Conservation (phyloP, 257 asterid species). For the Leptodermis oblonga region DNA sequence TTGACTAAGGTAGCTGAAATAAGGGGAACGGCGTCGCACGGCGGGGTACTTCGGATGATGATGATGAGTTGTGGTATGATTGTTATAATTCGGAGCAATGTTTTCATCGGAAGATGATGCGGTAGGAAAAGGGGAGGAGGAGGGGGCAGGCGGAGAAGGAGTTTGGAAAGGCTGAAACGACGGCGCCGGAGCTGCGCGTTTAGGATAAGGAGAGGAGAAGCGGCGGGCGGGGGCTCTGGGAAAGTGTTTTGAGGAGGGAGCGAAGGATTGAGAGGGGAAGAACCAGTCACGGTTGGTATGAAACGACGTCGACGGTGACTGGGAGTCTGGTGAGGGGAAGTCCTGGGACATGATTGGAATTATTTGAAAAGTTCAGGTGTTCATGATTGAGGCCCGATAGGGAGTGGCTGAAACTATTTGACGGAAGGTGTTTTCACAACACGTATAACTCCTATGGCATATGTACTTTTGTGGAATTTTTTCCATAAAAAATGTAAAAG, state of each 20-base stretch:
- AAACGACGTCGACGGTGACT: conserved; percentile 40
- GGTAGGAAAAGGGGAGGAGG: neutral
- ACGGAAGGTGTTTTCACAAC: no score
- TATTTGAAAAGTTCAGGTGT: conserved; percentile 2
- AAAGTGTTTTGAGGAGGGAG: conserved; percentile 34
- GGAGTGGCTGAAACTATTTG: no score
- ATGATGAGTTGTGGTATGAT: neutral
- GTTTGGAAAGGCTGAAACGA: conserved; percentile 20
- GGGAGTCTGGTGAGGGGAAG: conserved; percentile 32
- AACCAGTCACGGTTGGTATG: conserved; percentile 55
- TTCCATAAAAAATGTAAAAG: no score
- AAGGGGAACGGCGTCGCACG: conserved; percentile 37
- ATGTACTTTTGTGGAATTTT: no score
- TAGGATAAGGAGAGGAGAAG: conserved; percentile 54
- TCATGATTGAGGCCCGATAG: neutral
- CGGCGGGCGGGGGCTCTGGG: conserved; percentile 44
- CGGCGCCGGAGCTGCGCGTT: conserved; percentile 24
- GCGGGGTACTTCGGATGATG: conserved; percentile 27
- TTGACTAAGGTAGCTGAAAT: conserved; percentile 4
- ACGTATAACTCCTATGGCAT: no score
- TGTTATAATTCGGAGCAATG: neutral
- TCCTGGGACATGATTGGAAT: conserved; percentile 43
- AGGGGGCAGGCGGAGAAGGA: conserved; percentile 5
- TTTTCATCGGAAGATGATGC: neutral
- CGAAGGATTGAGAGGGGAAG: conserved; percentile 64